phyloP scores from a whole-genome alignment of 2,329 filamentous ascomycete genomes.

The Escovopsis sp. region DNA sequence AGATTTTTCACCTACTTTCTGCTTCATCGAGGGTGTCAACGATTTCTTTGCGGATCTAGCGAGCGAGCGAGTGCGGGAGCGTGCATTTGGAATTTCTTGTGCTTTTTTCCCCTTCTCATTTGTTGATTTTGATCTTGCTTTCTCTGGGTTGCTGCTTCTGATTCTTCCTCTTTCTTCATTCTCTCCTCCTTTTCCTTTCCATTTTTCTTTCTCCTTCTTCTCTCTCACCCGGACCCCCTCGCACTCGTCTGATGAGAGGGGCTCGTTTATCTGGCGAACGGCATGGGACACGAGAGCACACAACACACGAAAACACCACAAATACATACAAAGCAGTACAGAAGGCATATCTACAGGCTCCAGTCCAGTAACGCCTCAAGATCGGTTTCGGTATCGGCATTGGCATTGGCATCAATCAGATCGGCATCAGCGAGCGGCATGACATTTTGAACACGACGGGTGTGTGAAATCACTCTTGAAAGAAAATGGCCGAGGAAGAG shows the following conservation, averaged over 20 bases:
- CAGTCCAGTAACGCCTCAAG: constrained; percentile 4
- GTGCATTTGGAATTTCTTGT: constrained; percentile 14
- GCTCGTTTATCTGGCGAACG: constrained; percentile 2
- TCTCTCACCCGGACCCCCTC: too few relatives aligned
- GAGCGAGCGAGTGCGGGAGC: constrained; percentile 18
- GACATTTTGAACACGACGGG: constrained; percentile 5
- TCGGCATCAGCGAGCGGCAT: constrained; percentile 5
- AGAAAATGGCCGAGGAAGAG: constrained; percentile 4
- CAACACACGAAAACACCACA: too few relatives aligned
- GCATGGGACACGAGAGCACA: constrained; percentile 3
- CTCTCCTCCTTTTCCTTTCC: constrained; percentile 3
- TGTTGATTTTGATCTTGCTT: too few relatives aligned
- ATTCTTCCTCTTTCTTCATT: constrained; percentile 5
- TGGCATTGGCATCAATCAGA: too few relatives aligned
- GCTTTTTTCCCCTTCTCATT: constrained; percentile 17
- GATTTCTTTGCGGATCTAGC: constrained; percentile 21
- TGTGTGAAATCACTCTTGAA: constrained; percentile 2
- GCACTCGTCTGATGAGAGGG: too few relatives aligned
- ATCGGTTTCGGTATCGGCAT: too few relatives aligned
- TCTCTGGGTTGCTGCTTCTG: constrained; percentile 6
- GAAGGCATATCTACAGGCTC: constrained; percentile 5
- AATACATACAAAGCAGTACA: constrained; percentile 4
- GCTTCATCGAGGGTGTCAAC: too few relatives aligned
- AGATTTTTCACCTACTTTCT: constrained; percentile 17
- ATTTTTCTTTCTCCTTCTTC: constrained; percentile 5